A percentile compares a stretch with the other conserved stretches of the same genome.
Evolutionary conservation across 1,139 yeast genomes (phyloP).

Genomic region (Suhomyces yuchorum): DNA sequence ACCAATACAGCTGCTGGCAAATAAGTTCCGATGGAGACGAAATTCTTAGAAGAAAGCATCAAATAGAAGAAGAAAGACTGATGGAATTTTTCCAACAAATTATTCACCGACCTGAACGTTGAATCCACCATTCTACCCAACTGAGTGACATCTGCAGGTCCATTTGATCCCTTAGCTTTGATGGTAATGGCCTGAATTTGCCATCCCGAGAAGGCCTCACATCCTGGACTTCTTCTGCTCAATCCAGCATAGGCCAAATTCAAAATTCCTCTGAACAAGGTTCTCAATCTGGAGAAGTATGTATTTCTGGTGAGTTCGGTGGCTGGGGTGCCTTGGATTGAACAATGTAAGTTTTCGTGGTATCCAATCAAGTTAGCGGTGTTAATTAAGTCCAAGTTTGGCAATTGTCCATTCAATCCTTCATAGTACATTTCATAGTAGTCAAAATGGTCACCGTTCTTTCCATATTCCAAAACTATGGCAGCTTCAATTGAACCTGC

Average conservation of each 20-base stretch:
- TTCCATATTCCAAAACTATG: conserved; percentile 77
- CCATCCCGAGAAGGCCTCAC: conserved; percentile 96
- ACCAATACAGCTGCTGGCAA: conserved; percentile 81
- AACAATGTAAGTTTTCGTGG: conserved; percentile 72
- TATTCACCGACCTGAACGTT: conserved; percentile 84
- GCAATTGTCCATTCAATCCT: conserved; percentile 93
- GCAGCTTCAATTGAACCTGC: conserved; percentile 98
- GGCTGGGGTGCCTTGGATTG: conserved; percentile 61
- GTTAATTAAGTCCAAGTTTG: conserved; percentile 87
- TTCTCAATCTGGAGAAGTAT: conserved; percentile 57
- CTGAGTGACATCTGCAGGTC: conserved; percentile 79
- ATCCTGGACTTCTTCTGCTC: conserved; percentile 58
- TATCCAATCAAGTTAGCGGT: conserved; percentile 70
- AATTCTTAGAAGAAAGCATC: conserved; percentile 71
- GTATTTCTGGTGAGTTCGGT: conserved; percentile 48
- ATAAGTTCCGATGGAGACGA: conserved; percentile 93
- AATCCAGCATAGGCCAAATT: conserved; percentile 75
- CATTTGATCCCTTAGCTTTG: conserved; percentile 55
- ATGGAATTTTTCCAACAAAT: conserved; percentile 91
- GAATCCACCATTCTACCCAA: conserved; percentile 91
- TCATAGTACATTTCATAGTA: conserved; percentile 76
- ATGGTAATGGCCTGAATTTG: conserved; percentile 89
- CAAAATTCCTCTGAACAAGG: conserved; percentile 64
- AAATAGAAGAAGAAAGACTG: conserved; percentile 95
- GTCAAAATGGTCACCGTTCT: conserved; percentile 66